Base-by-base conservation (phyloP, 139 green algal genomes). In the Diplosphaera chodatii region DNA sequence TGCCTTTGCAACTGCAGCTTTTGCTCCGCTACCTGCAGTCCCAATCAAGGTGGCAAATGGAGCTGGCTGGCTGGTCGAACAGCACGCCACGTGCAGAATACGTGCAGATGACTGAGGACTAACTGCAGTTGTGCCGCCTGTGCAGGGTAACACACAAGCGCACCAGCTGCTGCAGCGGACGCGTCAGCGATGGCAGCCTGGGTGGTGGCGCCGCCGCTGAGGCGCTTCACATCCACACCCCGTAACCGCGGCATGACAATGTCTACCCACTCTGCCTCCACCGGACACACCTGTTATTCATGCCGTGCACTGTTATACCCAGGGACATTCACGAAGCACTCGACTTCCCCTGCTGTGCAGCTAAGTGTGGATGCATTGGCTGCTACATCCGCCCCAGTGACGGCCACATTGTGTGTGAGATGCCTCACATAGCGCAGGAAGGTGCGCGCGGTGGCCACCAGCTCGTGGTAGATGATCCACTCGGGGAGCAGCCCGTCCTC, bases 381-480 rank as follows among this genome's bases (percentile, higher is more conserved):
- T n/a, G n/a, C n/a, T n/a, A n/a, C n/a, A n/a, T n/a, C n/a, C n/a
- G n/a, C n/a, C n/a, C n/a, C n/a, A n/a, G n/a, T n/a, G n/a, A n/a
- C n/a, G n/a, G n/a, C n/a, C n/a, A 22, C 34, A 71, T 28, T 20
- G 25, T 63, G 25, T 25, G 4, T 71, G 23, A 37, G 22, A 63
- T 37, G 28, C n/a, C 75, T 64, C 70, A 91, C 89, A 72, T 89
- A 79, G 41, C 84, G 79, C 28, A 98, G 78, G 77, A 94, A 96
- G 4, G 88, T 81, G 1, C 82, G 73, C 1, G 75, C 82, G 1
- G 90, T 96, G 31, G 83, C 73, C 28, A 98, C 83, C 27, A 97
- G 82, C 82, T 96, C 90, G 69, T 97, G 90, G 75, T 96, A 98
- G 20, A 98, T 69, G 4, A 98, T 63, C 89, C 91, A 98, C 73